Conservation (phyloP, 2,329 filamentous ascomycete species). For the Aspergillus viridinutans region DNA sequence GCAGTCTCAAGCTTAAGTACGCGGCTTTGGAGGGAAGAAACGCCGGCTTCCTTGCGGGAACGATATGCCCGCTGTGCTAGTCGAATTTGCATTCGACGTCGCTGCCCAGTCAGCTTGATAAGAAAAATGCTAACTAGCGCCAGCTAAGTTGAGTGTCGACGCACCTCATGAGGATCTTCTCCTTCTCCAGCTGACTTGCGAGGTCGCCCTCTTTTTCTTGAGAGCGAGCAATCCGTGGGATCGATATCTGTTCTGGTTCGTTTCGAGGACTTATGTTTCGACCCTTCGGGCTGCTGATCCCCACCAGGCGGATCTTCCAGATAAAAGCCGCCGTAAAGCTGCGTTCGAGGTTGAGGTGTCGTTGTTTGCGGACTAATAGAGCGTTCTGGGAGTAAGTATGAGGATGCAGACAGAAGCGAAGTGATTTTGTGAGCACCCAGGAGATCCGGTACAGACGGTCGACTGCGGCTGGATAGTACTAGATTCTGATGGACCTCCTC, state of each 20-base stretch:
- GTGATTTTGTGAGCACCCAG: neutral
- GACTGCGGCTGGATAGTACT: neutral
- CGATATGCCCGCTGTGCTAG: conserved; percentile 25
- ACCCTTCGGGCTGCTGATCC: neutral
- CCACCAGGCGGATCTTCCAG: neutral
- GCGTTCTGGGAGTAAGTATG: conserved; percentile 15
- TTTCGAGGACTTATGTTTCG: neutral
- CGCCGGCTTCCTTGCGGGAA: conserved; percentile 21
- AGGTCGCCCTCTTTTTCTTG: conserved; percentile 18
- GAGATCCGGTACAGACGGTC: neutral
- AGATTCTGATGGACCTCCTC: neutral
- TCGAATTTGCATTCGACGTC: conserved; percentile 22
- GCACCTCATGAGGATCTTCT: conserved; percentile 18
- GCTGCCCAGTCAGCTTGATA: conserved; percentile 7
- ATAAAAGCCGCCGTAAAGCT: conserved; percentile 2
- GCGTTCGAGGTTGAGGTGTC: neutral
- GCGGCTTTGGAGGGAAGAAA: conserved; percentile 15
- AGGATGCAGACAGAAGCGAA: conserved; percentile 16
- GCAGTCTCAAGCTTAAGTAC: conserved; percentile 16
- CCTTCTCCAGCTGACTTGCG: conserved; percentile 12
- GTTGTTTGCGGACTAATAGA: neutral
- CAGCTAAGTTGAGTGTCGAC: neutral
- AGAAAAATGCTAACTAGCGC: neutral
- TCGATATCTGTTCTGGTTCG: neutral
- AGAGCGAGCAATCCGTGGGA: neutral